Base-by-base conservation (phyloP, 495 filamentous ascomycete species). In the Lophiostoma macrostomum region DNA sequence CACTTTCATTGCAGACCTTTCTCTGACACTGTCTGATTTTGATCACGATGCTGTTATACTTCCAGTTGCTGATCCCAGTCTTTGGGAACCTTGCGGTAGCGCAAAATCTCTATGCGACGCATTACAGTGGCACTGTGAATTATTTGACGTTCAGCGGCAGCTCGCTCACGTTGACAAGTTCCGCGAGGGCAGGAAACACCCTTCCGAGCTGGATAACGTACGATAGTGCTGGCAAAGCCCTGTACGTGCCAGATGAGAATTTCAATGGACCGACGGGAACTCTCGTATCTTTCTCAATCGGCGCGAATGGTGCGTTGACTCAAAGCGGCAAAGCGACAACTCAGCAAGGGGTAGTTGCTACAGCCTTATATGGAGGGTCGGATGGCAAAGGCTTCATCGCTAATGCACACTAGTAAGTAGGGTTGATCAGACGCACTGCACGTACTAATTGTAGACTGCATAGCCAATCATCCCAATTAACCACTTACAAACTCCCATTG, bases 81-180 rank as follows among this genome's bases (percentile, higher is more conserved):
- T 50, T 50, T 20, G 50, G 50, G 11, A 23, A 32, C 18, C 23
- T 56, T 35, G 42, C 53, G 10, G 41, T 27, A 5, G 53, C 53
- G 23, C 43, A 34, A 19, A 40, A 41, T 18, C 44, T 56, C 12
- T 56, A 48, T 39, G 53, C 47, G 13, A 29, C 53, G 37, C 53
- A 57, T 39, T 57, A 57, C 28, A 57, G 41, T n/a, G 53, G 53
- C 22, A 57, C 28, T 1, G 27, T 57, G 22, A 48, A 48, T 25
- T 13, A 20, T 11, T 18, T 57, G 27, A 36, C 42, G 6, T 57
- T 57, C 30, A 45, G 28, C 35, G 43, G 43, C 3, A 29, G 22
- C 23, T 29, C 53, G 25, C 42, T 56, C 18, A 32, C 42, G 23
- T n/a, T 56, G 36, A 48, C 52, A 11, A 32, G 23, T n/a, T 28